A percentile compares a stretch with the other conserved stretches of the same genome.
phyloP scores from a whole-genome alignment of 2,329 filamentous ascomycete species.

The Leptodontidium sp. region DNA sequence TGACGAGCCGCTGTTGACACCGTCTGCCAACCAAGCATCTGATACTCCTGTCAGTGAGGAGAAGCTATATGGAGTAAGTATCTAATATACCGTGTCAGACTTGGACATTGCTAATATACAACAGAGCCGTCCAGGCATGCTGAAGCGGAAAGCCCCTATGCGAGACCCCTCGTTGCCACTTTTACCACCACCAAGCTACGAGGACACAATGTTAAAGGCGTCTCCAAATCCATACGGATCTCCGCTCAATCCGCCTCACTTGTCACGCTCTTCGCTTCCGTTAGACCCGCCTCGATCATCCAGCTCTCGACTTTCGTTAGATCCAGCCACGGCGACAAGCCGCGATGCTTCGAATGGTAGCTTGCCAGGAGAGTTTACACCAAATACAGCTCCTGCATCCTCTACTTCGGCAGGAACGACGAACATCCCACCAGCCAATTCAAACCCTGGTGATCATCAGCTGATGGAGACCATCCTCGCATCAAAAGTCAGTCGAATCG shows the following conservation, averaged over 20 bases:
- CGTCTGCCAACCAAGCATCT: background rate
- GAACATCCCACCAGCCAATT: background rate
- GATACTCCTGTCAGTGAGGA: background rate
- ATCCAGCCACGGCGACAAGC: background rate
- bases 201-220: constrained; percentile 11
- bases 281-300: constrained; percentile 2
- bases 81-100: background rate
- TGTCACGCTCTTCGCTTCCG: constrained; percentile 7
- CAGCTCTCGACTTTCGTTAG: constrained; percentile 9
- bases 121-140: constrained; percentile 17
- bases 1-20: constrained; percentile 9
- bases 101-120: background rate
- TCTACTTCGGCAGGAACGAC: background rate
- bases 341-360: constrained; percentile 1
- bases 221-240: constrained; percentile 17
- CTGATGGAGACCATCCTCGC: constrained; percentile 15
- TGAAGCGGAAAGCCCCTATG: constrained; percentile 6
- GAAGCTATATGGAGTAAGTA: constrained; percentile 8
- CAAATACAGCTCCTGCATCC: constrained; percentile 1
- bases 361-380: background rate
- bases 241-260: constrained; percentile 10
- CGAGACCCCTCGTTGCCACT: constrained; percentile 8
- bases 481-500: constrained; percentile 7
- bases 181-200: constrained; percentile 7
- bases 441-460: background rate